Percentiles rank a stretch among this genome's conserved stretches.
Conservation (phyloP, 2,329 filamentous ascomycete genomes). For the Venturia pyrina region DNA sequence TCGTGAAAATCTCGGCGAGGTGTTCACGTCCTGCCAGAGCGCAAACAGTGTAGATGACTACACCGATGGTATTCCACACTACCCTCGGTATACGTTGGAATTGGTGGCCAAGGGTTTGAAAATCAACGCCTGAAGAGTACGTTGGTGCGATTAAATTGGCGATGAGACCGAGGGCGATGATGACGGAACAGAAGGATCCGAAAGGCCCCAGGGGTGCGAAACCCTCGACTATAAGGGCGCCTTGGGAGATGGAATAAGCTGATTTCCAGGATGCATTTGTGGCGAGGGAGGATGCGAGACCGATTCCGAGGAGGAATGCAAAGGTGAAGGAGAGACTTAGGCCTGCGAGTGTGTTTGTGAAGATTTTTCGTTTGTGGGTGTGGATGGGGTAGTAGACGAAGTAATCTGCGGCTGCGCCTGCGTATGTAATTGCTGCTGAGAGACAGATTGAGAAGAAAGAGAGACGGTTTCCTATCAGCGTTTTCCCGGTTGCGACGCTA, state of each 20-base stretch:
- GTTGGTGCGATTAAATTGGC: conserved; percentile 51
- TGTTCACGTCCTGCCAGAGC: conserved; percentile 58
- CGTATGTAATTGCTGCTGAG: conserved; percentile 54
- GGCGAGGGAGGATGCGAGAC: conserved; percentile 48
- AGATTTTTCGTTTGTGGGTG: conserved; percentile 43
- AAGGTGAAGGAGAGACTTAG: conserved; percentile 50
- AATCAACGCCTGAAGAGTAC: conserved; percentile 55
- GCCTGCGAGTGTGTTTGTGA: conserved; percentile 46
- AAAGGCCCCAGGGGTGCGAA: conserved; percentile 52
- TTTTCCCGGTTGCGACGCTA: conserved; percentile 41
- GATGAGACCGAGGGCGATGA: conserved; percentile 47
- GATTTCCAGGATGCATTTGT: conserved; percentile 43
- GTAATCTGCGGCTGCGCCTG: conserved; percentile 54
- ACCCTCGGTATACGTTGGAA: conserved; percentile 47
- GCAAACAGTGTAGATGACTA: conserved; percentile 34
- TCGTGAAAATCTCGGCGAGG: conserved; percentile 20
- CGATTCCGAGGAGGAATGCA: conserved; percentile 51
- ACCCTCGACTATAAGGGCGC: conserved; percentile 54
- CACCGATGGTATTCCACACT: conserved; percentile 9
- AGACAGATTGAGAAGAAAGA: conserved; percentile 63
- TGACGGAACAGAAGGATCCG: conserved; percentile 51
- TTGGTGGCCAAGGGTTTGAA: conserved; percentile 51
- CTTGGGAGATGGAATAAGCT: conserved; percentile 50
- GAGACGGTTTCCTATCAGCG: conserved; percentile 47
- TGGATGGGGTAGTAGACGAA: conserved; percentile 55